A percentile compares a stretch with the other conserved stretches of the same genome.
Conservation (phyloP, 441 rosid species). For the Jatropha podagrica region DNA sequence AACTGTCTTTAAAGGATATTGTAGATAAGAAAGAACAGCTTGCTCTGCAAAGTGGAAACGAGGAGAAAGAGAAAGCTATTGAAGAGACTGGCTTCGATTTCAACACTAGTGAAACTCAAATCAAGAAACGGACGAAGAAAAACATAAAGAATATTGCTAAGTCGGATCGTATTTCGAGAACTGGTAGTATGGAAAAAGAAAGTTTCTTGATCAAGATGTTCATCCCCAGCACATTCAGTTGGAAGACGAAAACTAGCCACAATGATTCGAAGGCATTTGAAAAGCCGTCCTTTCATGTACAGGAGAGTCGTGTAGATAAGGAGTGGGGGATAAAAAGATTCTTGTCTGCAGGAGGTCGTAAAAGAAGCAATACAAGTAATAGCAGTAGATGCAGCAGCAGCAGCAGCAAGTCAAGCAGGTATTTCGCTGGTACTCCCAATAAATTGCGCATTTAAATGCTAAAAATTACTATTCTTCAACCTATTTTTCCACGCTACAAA, state of each 20-base stretch:
- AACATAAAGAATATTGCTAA: slow-evolving; percentile 4
- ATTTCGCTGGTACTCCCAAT: neutral
- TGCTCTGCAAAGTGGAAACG: neutral
- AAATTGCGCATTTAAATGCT: too few relatives aligned
- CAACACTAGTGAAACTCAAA: neutral
- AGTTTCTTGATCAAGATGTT: slow-evolving; percentile 46
- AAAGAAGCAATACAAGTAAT: slow-evolving; percentile 8
- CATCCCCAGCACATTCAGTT: slow-evolving; percentile 33
- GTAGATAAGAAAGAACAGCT: slow-evolving; percentile 30
- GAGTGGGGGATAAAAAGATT: slow-evolving; percentile 28
- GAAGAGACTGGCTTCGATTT: slow-evolving; percentile 16
- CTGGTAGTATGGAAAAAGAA: slow-evolving; percentile 40
- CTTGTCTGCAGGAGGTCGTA: slow-evolving; percentile 9
- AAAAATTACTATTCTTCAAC: neutral
- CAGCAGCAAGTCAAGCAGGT: slow-evolving; percentile 19
- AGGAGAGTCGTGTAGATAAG: slow-evolving; percentile 17
- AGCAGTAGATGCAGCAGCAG: slow-evolving; percentile 13
- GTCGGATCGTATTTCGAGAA: slow-evolving; percentile 29
- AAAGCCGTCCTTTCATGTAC: slow-evolving; percentile 24
- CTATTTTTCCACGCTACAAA: neutral
- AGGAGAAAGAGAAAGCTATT: neutral
- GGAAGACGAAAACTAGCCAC: slow-evolving; percentile 26
- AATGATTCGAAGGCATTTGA: slow-evolving; percentile 24
- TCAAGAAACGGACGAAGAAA: slow-evolving; percentile 17
- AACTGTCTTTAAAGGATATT: slow-evolving; percentile 56